Evolutionary conservation across 805 yeast species (phyloP).

Genomic region (Nakazawaea holstii): DNA sequence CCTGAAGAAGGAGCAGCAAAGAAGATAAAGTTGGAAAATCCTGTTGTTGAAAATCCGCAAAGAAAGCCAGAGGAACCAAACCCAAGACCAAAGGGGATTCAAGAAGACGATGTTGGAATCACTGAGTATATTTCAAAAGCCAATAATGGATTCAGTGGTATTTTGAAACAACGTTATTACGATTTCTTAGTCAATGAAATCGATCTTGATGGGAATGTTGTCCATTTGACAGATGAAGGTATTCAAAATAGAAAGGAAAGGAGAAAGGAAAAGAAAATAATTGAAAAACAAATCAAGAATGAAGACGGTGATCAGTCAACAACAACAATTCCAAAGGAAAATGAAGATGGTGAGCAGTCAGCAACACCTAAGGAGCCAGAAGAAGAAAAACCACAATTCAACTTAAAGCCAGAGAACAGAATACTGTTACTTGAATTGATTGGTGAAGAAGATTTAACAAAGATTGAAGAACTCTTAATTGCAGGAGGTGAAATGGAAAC

Average conservation of each 20-base stretch:
- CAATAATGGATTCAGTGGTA: constrained; percentile 66
- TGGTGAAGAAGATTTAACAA: constrained; percentile 54
- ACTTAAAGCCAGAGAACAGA: constrained; percentile 40
- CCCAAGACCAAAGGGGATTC: constrained; percentile 34
- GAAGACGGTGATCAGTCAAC: constrained; percentile 9
- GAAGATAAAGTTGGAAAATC: constrained; percentile 15
- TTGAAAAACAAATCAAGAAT: constrained; percentile 33
- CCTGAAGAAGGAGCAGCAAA: constrained; percentile 15
- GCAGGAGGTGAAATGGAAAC: constrained; percentile 59
- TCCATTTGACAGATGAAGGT: constrained; percentile 75
- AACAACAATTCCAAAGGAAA: constrained; percentile 17
- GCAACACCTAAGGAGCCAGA: constrained; percentile 17
- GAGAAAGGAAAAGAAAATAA: constrained; percentile 36
- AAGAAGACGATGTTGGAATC: constrained; percentile 85
- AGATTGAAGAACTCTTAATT: constrained; percentile 48
- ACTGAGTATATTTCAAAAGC: constrained; percentile 55
- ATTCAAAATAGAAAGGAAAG: constrained; percentile 45
- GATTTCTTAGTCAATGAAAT: constrained; percentile 95
- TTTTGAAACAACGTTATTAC: constrained; percentile 81
- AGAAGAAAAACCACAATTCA: constrained; percentile 25
- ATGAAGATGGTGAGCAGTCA: constrained; percentile 8
- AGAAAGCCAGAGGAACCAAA: constrained; percentile 3
- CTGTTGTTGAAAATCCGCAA: constrained; percentile 11
- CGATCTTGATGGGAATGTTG: constrained; percentile 57
- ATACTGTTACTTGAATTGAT: constrained; percentile 44